phyloP scores from a whole-genome alignment of 495 filamentous ascomycete genomes.

The Sordaria brevicollis region DNA sequence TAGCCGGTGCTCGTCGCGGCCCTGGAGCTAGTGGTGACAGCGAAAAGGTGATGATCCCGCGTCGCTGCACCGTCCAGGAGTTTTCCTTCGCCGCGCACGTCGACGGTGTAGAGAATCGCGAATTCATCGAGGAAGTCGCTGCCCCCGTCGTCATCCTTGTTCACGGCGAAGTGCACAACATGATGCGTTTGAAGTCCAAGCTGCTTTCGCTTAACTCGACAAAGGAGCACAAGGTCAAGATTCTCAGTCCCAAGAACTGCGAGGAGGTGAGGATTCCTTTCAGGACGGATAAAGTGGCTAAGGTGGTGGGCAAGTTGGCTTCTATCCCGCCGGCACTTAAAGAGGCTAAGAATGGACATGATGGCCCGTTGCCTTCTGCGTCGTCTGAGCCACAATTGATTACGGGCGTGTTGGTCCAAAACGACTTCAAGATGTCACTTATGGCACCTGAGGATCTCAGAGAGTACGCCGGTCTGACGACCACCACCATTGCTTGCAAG shows the following conservation, averaged over 20 bases:
- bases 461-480: slow-evolving; percentile 91
- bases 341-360: slow-evolving; percentile 3
- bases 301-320: slow-evolving; percentile 90
- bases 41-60: slow-evolving; percentile 82
- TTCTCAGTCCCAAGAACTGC: slow-evolving; percentile 87
- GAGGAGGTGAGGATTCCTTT: slow-evolving; percentile 94
- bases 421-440: slow-evolving; percentile 88
- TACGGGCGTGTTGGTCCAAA: slow-evolving; percentile 86
- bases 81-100: slow-evolving; percentile 94
- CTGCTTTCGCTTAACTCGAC: slow-evolving; percentile 79
- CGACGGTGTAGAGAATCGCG: slow-evolving; percentile 87
- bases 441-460: slow-evolving; percentile 94
- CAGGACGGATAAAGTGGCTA: slow-evolving; percentile 88
- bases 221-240: slow-evolving; percentile 71
- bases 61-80: slow-evolving; percentile 85
- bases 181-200: slow-evolving; percentile 93
- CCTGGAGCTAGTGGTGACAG: slow-evolving; percentile 49
- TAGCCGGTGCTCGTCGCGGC: slow-evolving; percentile 41
- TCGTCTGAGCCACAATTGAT: slow-evolving; percentile 45
- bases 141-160: slow-evolving; percentile 94
- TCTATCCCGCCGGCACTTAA: slow-evolving; percentile 55
- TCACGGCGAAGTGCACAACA: slow-evolving; percentile 93
- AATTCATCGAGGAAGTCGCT: slow-evolving; percentile 86
- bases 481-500: slow-evolving; percentile 83
- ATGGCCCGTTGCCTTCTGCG: not conserved